These are phyloP conservation scores for Nicotiana sylvestris DNA, from an alignment of 257 asterid genomes.

Conservation along the genomic window DNA sequence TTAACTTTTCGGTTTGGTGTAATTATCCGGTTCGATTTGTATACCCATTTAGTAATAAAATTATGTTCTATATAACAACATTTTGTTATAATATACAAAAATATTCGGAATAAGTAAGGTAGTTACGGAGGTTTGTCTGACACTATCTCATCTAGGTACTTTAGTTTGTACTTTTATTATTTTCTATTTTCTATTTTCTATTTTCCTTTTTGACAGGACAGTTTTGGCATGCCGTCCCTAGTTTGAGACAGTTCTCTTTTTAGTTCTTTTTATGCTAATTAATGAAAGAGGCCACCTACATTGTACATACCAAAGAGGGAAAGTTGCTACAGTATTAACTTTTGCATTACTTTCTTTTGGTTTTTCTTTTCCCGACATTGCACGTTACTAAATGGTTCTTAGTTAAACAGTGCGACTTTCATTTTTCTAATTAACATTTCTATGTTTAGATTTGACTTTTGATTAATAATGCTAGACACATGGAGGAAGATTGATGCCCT, in stretches of 20 bases:
- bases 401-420: not conserved
- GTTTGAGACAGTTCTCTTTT: not conserved
- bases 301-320: not conserved
- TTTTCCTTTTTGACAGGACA: no score
- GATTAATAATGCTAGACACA: not conserved
- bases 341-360: not conserved
- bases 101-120: no score
- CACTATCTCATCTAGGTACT: not conserved
- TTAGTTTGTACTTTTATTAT: not conserved
- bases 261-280: not conserved
- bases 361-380: not conserved
- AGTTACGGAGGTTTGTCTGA: no score
- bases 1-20: no score
- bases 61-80: no score
- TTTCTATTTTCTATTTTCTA: not conserved
- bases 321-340: not conserved
- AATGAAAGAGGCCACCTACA: not conserved
- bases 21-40: accelerated
- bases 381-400: not conserved
- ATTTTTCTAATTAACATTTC: no score
- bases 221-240: not conserved
- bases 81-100: accelerated
- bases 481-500: not conserved
- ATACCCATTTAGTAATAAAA: no score
- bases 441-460: no score